These are phyloP conservation scores for Pichia occidentalis DNA, from an alignment of 805 yeast species.

Conservation along the genomic window DNA sequence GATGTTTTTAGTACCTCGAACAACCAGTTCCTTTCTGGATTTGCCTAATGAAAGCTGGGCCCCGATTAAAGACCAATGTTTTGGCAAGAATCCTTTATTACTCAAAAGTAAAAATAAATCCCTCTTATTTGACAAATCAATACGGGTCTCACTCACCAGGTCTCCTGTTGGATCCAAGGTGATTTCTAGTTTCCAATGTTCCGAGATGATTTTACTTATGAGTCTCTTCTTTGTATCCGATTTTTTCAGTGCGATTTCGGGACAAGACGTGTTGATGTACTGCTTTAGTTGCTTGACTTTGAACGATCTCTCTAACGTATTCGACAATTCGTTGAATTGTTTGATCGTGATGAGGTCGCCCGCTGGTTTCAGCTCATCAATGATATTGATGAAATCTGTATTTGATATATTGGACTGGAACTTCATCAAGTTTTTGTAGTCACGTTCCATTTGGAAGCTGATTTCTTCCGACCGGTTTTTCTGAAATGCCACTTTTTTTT, in stretches of 20 bases:
- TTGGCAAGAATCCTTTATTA: constrained; percentile 27
- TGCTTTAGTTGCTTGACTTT: constrained; percentile 20
- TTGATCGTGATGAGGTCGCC: constrained; percentile 17
- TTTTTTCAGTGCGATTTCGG: constrained; percentile 5
- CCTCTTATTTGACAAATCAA: constrained; percentile 24
- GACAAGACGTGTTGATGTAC: constrained; percentile 15
- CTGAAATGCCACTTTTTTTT: constrained; percentile 6
- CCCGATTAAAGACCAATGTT: constrained; percentile 32
- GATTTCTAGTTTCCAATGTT: constrained; percentile 24
- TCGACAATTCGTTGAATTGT: constrained; percentile 18
- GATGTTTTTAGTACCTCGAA: constrained; percentile 25
- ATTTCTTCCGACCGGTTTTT: background rate
- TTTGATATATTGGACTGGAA: constrained; percentile 23
- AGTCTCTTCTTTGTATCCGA: constrained; percentile 17
- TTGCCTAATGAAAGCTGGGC: constrained; percentile 27
- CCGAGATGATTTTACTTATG: constrained; percentile 18
- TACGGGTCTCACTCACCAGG: constrained; percentile 15
- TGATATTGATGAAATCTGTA: constrained; percentile 21
- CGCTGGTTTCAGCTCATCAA: constrained; percentile 27
- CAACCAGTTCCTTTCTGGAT: constrained; percentile 23
- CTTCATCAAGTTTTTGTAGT: constrained; percentile 25
- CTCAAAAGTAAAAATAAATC: constrained; percentile 30
- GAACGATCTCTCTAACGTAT: constrained; percentile 16
- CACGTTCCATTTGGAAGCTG: constrained; percentile 20
- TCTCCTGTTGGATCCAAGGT: constrained; percentile 10